Base-by-base conservation (phyloP, 371 early-diverging fungal species). In the Sporodiniella umbellata region DNA sequence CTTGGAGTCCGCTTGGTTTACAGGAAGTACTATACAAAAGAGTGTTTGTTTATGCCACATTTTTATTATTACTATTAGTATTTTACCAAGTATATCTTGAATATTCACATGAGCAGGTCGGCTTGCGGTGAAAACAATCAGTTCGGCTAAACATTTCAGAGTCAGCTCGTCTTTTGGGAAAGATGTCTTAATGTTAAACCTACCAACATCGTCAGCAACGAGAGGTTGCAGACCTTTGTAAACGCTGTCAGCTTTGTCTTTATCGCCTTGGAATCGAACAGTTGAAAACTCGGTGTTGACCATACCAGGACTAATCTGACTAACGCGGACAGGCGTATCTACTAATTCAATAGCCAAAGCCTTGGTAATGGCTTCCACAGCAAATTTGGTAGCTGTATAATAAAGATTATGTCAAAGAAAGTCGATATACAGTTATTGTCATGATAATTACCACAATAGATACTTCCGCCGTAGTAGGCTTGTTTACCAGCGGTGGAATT, bases 201-300 rank as follows among this genome's bases (percentile, higher is more conserved):
- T 67, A 83, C 79, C 51, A 66, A 85, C 64, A 63, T 92, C 93
- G 24, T 85, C 66, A 1, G 80, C 89, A 1, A 74, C 70, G 61
- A 92, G 65, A 11, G 90, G 89, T 15, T 81, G 61, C 3, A 88
- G 49, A 0, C 95, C 94, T 45, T 81, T 75, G 62, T 92, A 94
- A 0, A 92, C 90, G n/a, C 65, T 66, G 38, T 86, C 88, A 0
- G 94, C 94, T 60, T 78, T 84, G n/a, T 62, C 56, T 60, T 85
- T 81, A 61, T 95, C 91, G 0, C 95, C 95, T 19, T 65, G 51
- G 70, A 89, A 94, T 14, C 96, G 78, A 15, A 96, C 79, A 8
- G 88, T 72, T 14, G 90, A 89, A 78, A 95, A 96, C 62, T 96
- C 95, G 0, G 95, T 96, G 64, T 96, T 88, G 0, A 92, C 94